phyloP scores from a whole-genome alignment of 768 basidiomycete species.

The Kwoniella sp. region DNA sequence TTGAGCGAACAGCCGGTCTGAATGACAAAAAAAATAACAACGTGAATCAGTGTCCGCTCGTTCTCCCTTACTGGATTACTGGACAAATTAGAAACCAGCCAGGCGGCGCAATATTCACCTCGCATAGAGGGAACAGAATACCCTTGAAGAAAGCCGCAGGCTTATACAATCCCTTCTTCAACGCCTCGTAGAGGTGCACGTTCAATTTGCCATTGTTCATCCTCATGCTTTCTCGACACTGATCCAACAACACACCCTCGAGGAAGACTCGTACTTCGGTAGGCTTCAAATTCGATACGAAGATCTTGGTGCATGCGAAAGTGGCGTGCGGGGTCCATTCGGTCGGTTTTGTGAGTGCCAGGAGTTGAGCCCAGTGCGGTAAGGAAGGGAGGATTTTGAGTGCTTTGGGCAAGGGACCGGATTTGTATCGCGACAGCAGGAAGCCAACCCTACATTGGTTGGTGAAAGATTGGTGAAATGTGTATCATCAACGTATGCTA shows the following conservation, averaged over 20 bases:
- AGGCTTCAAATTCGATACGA: conserved; percentile 96
- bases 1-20: conserved; percentile 83
- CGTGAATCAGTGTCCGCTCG: not conserved
- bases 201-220: conserved; percentile 78
- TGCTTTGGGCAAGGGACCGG: conserved; percentile 89
- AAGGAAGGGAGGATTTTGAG: conserved; percentile 98
- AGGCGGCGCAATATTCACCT: conserved; percentile 70
- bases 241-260: conserved; percentile 85
- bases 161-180: conserved; percentile 91
- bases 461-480: not conserved
- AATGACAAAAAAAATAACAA: not conserved
- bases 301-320: conserved; percentile 88
- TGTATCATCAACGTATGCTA: too few species aligned
- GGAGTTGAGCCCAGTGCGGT: conserved; percentile 91
- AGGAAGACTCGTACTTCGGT: conserved; percentile 89
- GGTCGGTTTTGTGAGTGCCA: conserved; percentile 88
- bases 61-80: too few species aligned
- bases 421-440: conserved; percentile 84
- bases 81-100: too few species aligned
- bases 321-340: conserved; percentile 96
- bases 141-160: conserved; percentile 99
- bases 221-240: conserved; percentile 82
- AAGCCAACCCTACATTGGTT: conserved; percentile 72
- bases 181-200: conserved; percentile 88
- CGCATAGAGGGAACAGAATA: conserved; percentile 89